Evolutionary conservation across 768 basidiomycete species (phyloP).

Genomic region (Leucosporidium scottii): DNA sequence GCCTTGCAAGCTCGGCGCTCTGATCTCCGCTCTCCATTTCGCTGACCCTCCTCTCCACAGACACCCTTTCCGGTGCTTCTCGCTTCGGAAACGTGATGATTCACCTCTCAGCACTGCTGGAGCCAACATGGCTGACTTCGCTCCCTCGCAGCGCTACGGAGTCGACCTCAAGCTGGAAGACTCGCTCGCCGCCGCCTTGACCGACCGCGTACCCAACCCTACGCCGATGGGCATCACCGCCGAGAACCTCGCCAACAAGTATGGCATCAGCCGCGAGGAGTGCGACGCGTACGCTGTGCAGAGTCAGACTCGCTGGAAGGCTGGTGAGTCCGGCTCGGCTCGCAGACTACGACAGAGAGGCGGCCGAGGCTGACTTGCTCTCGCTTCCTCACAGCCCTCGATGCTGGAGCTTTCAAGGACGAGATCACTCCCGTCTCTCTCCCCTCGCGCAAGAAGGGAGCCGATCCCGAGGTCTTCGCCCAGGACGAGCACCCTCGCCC

Average conservation of each 20-base stretch:
- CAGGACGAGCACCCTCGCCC: constrained; percentile 45
- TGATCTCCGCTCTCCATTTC: neutral
- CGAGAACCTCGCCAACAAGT: constrained; percentile 46
- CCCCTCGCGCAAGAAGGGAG: constrained; percentile 35
- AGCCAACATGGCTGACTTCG: too few relatives aligned
- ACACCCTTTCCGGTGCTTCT: constrained; percentile 41
- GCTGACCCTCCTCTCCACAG: neutral
- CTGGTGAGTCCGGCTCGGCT: constrained; percentile 6
- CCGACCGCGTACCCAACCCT: constrained; percentile 43
- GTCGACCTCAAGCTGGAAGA: constrained; percentile 45
- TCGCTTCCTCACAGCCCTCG: constrained; percentile 19
- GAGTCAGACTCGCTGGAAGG: constrained; percentile 43
- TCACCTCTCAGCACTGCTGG: too few relatives aligned
- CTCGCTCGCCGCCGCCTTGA: constrained; percentile 42
- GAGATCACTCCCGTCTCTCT: constrained; percentile 39
- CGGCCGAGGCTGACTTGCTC: too few relatives aligned
- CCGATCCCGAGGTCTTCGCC: constrained; percentile 33
- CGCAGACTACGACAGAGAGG: neutral
- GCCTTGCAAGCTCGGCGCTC: constrained; percentile 14
- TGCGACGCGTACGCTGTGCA: constrained; percentile 44
- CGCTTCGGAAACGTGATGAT: constrained; percentile 40
- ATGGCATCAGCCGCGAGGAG: constrained; percentile 43
- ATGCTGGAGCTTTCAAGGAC: constrained; percentile 39
- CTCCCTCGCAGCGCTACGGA: constrained; percentile 36
- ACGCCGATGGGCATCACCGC: constrained; percentile 42